Evolutionary conservation across 345 rosid species (phyloP), one percentile per base, ranked within the genome.

Genomic region (Arabidopsis suecica): DNA sequence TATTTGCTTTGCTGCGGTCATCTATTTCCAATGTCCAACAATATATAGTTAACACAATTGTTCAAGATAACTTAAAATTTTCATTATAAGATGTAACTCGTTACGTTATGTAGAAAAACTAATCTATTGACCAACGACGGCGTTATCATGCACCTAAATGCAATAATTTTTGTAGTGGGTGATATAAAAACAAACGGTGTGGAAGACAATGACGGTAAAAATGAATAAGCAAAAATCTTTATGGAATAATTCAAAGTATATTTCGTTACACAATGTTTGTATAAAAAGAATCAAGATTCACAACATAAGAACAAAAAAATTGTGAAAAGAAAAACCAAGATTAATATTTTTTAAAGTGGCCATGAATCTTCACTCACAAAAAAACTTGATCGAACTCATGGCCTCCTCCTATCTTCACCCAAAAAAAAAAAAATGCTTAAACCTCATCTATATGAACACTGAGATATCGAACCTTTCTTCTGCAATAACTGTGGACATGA

Each of bases 401-500:
- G 79, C 74, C 62, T 33, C 63, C 9, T 75, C 48, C 32, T 68
- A 68, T 60, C 73, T 18, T 47, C 49, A 54, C 18, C 14, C 8
- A 53, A 53, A 53, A 25, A 20, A 28, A 28, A 25, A 25, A 28
- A 28, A 12, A 22, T 0, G 38, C 23, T 44, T 7, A 67, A 65
- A 58, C n/a, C 73, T 68, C 37, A 54, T 34, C 37, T 57, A 75
- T 62, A 75, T 36, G 51, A 74, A 75, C 94, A 88, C 78, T 88
- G 73, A 3, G 82, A 34, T 7, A 84, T 62, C 13, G 79, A 78
- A 53, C 74, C 62, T 65, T 86, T 83, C 55, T 57, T 81, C 78
- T 71, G 93, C 80, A 93, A 73, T 54, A 95, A 12, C 82, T 90
- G 85, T 3, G 87, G 83, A 55, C 98, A 93, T 7, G 98, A 84